A percentile compares a stretch with the other conserved stretches of the same genome.
Conservation (phyloP, 2,329 filamentous ascomycete genomes). For the Calonectria montana region DNA sequence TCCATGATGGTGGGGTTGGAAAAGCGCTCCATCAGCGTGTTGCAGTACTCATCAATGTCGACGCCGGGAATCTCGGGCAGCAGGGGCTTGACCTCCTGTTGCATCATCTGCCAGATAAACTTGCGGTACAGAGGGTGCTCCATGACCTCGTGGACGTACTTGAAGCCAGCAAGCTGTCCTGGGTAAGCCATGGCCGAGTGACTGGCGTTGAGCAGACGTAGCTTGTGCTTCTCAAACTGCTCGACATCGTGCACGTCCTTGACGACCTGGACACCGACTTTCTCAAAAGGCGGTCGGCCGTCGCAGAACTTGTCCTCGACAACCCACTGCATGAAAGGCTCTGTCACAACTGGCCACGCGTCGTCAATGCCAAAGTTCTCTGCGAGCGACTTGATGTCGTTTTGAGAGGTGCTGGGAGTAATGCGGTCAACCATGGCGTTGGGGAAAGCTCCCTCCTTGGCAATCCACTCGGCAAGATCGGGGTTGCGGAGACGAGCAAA, state of each 20-base stretch:
- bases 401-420: slow-evolving; percentile 60
- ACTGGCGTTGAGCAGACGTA: slow-evolving; percentile 64
- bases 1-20: slow-evolving; percentile 68
- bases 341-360: slow-evolving; percentile 64
- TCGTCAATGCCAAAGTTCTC: slow-evolving; percentile 60
- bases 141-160: slow-evolving; percentile 67
- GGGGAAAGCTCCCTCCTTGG: slow-evolving; percentile 60
- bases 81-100: slow-evolving; percentile 64
- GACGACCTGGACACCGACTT: slow-evolving; percentile 64
- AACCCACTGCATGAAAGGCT: slow-evolving; percentile 68
- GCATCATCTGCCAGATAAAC: slow-evolving; percentile 66
- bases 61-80: slow-evolving; percentile 62
- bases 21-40: slow-evolving; percentile 65
- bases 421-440: slow-evolving; percentile 68
- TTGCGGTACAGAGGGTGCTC: slow-evolving; percentile 58
- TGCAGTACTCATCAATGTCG: slow-evolving; percentile 63
- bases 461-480: slow-evolving; percentile 61
- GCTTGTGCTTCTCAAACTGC: slow-evolving; percentile 67
- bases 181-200: slow-evolving; percentile 65
- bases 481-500: slow-evolving; percentile 61
- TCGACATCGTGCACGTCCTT: slow-evolving; percentile 63
- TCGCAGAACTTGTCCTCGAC: slow-evolving; percentile 64
- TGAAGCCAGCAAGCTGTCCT: slow-evolving; percentile 62
- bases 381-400: slow-evolving; percentile 58
- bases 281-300: slow-evolving; percentile 63